Conservation (phyloP, 1,284 basidiomycete species). For the Ceratobasidium sp. region DNA sequence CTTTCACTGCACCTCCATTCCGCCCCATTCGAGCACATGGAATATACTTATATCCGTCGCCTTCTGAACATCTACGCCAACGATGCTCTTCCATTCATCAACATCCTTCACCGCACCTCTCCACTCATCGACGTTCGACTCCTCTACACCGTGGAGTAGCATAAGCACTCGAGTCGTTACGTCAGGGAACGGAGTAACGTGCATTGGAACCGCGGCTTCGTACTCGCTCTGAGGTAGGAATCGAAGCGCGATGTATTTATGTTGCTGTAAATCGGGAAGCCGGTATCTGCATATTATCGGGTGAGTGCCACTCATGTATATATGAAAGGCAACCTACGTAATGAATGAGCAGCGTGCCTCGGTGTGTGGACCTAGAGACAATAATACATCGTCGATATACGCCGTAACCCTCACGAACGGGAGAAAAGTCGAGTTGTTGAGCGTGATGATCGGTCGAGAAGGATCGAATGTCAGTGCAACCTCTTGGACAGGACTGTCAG, state of each 20-base stretch:
- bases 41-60: conserved; percentile 46
- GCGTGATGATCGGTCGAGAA: not conserved
- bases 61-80: conserved; percentile 46
- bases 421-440: not conserved
- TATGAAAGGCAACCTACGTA: conserved; percentile 52
- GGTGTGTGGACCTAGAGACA: conserved; percentile 51
- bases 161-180: conserved; percentile 58
- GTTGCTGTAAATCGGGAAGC: conserved; percentile 51
- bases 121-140: conserved; percentile 47
- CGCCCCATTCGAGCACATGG: conserved; percentile 53
- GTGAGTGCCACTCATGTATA: conserved; percentile 40
- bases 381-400: conserved; percentile 52
- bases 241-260: conserved; percentile 55
- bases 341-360: conserved; percentile 58
- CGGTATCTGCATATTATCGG: conserved; percentile 45
- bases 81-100: conserved; percentile 44
- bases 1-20: conserved; percentile 49
- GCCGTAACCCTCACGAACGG: conserved; percentile 13
- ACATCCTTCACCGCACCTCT: conserved; percentile 43
- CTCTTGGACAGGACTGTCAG: conserved; percentile 45
- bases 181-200: conserved; percentile 54
- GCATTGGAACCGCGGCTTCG: conserved; percentile 52
- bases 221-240: too few relatives aligned
- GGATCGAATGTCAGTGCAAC: not conserved
- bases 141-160: conserved; percentile 54